A percentile compares a stretch with the other conserved stretches of the same genome.
These are phyloP conservation scores for Naganishia randhawae DNA, from an alignment of 768 basidiomycete genomes.

Conservation along the genomic window DNA sequence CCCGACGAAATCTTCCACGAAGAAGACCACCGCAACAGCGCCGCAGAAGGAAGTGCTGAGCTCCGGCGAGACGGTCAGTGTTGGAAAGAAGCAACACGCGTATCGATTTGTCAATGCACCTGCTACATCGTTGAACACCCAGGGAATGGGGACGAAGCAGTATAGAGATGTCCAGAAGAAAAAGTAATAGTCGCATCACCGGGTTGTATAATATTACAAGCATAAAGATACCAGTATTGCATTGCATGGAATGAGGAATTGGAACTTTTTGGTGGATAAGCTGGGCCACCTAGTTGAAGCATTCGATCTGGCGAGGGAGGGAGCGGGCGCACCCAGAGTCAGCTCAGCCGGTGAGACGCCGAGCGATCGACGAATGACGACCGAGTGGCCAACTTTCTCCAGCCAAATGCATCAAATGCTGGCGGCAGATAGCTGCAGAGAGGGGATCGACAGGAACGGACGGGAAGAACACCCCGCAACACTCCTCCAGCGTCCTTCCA, in stretches of 20 bases:
- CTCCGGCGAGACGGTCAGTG: neutral
- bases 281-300: no score
- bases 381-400: no score
- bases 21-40: neutral
- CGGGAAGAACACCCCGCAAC: neutral
- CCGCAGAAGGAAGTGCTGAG: no score
- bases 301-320: no score
- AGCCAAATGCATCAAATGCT: no score
- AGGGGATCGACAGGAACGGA: neutral
- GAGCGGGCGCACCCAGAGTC: neutral
- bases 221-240: neutral
- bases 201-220: neutral
- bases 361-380: no score
- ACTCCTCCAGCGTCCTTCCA: neutral
- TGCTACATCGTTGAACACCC: neutral
- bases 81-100: slow-evolving; percentile 5
- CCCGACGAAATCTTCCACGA: neutral
- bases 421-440: no score
- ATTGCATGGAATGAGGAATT: no score
- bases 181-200: neutral
- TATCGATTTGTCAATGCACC: slow-evolving; percentile 9
- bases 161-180: neutral
- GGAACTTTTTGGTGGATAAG: no score
- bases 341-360: no score
- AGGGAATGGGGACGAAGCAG: slow-evolving; percentile 22